A percentile compares a stretch with the other conserved stretches of the same genome.
These are phyloP conservation scores for Nitzschia sp. DNA, from an alignment of 108 stramenopile species.

Conservation along the genomic window DNA sequence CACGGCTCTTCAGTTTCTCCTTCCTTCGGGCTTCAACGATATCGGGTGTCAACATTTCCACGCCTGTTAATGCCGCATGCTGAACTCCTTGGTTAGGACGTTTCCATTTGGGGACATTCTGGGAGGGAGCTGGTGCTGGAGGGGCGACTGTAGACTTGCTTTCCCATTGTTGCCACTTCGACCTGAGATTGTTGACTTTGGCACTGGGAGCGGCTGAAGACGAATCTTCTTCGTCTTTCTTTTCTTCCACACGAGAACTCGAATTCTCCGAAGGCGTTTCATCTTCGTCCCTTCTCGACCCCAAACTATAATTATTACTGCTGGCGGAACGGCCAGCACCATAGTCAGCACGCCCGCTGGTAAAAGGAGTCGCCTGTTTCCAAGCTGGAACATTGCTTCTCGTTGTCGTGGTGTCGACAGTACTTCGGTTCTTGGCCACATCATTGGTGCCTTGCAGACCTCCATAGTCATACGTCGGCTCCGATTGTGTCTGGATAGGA, in stretches of 20 bases:
- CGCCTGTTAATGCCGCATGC: not conserved
- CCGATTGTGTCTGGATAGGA: not conserved
- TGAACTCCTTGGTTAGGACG: not conserved
- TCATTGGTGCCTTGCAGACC: conserved; percentile 9
- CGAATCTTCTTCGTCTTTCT: conserved; percentile 36
- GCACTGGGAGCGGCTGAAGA: not conserved
- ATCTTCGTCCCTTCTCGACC: not conserved
- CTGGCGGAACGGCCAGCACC: too few relatives aligned
- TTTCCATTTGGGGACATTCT: not conserved
- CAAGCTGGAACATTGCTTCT: not conserved
- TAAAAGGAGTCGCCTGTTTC: not conserved
- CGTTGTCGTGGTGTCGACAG: not conserved
- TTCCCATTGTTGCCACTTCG: conserved; percentile 34
- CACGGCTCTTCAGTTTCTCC: conserved; percentile 15
- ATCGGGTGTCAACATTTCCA: conserved; percentile 31
- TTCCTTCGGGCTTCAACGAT: conserved; percentile 28
- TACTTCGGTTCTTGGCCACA: conserved; percentile 2
- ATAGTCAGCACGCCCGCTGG: too few relatives aligned
- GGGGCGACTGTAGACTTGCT: conserved; percentile 11
- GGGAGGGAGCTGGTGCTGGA: not conserved
- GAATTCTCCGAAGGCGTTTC: not conserved
- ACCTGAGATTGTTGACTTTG: conserved; percentile 19
- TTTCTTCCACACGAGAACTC: conserved; percentile 22
- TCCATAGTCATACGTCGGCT: not conserved
- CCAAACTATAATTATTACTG: too few relatives aligned